phyloP scores from a whole-genome alignment of 2,329 filamentous ascomycete species.

The Ramichloridium luteum region DNA sequence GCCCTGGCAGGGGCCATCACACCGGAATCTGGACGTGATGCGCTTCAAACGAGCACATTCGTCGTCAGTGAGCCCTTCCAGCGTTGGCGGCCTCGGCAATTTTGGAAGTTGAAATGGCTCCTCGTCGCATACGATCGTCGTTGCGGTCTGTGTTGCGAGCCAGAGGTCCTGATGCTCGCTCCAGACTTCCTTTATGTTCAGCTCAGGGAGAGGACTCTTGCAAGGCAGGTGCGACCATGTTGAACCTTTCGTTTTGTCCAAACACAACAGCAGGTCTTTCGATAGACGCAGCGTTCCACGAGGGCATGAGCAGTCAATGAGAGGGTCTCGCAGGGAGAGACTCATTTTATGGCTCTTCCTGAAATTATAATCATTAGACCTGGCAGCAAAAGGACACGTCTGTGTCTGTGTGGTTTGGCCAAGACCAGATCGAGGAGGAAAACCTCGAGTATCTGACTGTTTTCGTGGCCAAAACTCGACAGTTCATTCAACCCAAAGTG shows the following conservation, averaged over 20 bases:
- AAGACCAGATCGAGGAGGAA: background rate
- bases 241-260: background rate
- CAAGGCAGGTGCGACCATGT: background rate
- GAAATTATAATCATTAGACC: background rate
- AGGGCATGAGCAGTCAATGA: background rate
- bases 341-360: too few relatives aligned
- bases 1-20: constrained; percentile 13
- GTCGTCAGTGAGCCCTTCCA: background rate
- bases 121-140: background rate
- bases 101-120: background rate
- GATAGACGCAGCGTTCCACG: background rate
- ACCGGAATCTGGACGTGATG: constrained; percentile 11
- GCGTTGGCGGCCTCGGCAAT: background rate
- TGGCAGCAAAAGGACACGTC: background rate
- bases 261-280: background rate
- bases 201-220: background rate
- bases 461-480: background rate
- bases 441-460: background rate
- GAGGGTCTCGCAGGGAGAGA: background rate
- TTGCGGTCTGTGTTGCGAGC: background rate
- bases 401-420: background rate
- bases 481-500: constrained; percentile 1
- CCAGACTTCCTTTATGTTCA: background rate
- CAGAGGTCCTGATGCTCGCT: background rate
- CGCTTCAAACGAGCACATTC: constrained; percentile 4